phyloP scores from a whole-genome alignment of 2,329 filamentous ascomycete species.

The Penicillium sp. region DNA sequence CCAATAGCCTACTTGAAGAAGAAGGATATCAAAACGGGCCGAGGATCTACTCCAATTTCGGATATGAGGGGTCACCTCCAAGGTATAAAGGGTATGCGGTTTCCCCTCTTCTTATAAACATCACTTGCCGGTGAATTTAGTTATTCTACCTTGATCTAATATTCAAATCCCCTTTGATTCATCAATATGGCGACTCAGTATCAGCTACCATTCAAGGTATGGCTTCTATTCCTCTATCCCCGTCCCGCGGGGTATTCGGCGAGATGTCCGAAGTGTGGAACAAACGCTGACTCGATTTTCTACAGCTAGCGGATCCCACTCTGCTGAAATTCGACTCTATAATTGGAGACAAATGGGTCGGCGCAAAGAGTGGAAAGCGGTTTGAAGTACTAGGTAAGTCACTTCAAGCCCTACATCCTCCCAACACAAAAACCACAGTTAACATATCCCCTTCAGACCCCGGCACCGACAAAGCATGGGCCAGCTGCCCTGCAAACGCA shows the following conservation, averaged over 20 bases:
- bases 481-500: slow-evolving; percentile 51
- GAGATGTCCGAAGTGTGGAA: slow-evolving; percentile 18
- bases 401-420: neutral
- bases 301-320: slow-evolving; percentile 49
- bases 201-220: slow-evolving; percentile 41
- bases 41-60: neutral
- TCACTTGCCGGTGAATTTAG: neutral
- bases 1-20: slow-evolving; percentile 1
- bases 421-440: neutral
- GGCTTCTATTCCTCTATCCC: neutral
- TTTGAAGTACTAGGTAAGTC: slow-evolving; percentile 51
- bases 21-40: neutral
- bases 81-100: neutral
- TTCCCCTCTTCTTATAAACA: neutral
- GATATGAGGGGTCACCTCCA: neutral
- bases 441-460: slow-evolving; percentile 42
- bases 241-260: slow-evolving; percentile 9
- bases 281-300: slow-evolving; percentile 18
- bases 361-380: slow-evolving; percentile 48
- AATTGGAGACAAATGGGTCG: slow-evolving; percentile 51
- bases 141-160: neutral
- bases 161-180: neutral
- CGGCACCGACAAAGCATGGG: slow-evolving; percentile 53
- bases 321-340: slow-evolving; percentile 54
- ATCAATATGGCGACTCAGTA: slow-evolving; percentile 36